These are phyloP conservation scores for Linum lewisii DNA, from an alignment of 345 rosid genomes.

Conservation along the genomic window DNA sequence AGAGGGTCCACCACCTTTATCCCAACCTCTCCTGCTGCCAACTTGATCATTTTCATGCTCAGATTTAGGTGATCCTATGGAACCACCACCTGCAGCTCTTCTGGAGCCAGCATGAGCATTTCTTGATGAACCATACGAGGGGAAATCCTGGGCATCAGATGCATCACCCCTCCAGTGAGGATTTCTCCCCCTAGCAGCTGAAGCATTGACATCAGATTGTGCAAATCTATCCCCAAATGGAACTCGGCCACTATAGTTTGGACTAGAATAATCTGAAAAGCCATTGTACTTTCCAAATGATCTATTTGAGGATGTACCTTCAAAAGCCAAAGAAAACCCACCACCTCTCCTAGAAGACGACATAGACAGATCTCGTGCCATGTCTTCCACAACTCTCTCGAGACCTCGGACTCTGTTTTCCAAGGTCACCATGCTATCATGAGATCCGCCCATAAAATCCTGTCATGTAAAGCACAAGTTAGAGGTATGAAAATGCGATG, in stretches of 20 bases:
- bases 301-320: slow-evolving; percentile 44
- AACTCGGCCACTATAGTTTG: slow-evolving; percentile 55
- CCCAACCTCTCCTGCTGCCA: slow-evolving; percentile 82
- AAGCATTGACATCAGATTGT: slow-evolving; percentile 55
- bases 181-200: slow-evolving; percentile 62
- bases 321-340: slow-evolving; percentile 50
- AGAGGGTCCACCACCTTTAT: slow-evolving; percentile 54
- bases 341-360: slow-evolving; percentile 69
- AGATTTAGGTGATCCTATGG: slow-evolving; percentile 56
- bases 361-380: slow-evolving; percentile 83
- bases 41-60: slow-evolving; percentile 63
- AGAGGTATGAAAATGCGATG: slow-evolving; percentile 12
- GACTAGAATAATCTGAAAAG: slow-evolving; percentile 48
- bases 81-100: slow-evolving; percentile 43
- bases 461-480: slow-evolving; percentile 23
- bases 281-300: slow-evolving; percentile 59
- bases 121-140: slow-evolving; percentile 59
- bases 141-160: slow-evolving; percentile 66
- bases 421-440: slow-evolving; percentile 79
- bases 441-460: slow-evolving; percentile 99
- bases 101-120: slow-evolving; percentile 55
- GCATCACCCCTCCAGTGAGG: slow-evolving; percentile 64
- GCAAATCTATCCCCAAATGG: slow-evolving; percentile 67
- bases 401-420: slow-evolving; percentile 94
- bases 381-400: slow-evolving; percentile 91